A percentile compares a stretch with the other conserved stretches of the same genome.
Evolutionary conservation across 1,139 yeast species (phyloP).

Genomic region (Casaregolazyma lundiana): DNA sequence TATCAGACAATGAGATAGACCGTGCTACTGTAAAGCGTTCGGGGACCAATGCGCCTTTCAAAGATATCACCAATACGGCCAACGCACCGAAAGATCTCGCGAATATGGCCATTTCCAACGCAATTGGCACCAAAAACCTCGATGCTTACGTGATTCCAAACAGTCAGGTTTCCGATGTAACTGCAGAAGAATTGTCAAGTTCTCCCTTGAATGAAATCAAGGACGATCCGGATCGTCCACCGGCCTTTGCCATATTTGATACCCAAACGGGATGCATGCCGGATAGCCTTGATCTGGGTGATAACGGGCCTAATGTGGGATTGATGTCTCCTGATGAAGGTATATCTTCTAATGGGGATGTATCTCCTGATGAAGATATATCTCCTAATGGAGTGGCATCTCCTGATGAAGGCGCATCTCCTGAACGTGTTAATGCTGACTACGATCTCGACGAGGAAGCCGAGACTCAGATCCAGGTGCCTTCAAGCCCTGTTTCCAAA

Average conservation of each 20-base stretch:
- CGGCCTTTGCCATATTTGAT: neutral
- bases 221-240: constrained; percentile 3
- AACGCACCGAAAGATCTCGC: neutral
- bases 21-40: neutral
- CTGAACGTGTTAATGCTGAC: neutral
- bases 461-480: constrained; percentile 4
- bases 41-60: neutral
- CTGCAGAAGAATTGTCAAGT: constrained; percentile 8
- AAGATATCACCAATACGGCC: constrained; percentile 4
- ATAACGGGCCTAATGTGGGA: constrained; percentile 1
- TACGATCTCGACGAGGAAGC: constrained; percentile 5
- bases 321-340: neutral
- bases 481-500: constrained; percentile 1
- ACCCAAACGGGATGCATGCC: constrained; percentile 4
- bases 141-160: constrained; percentile 1
- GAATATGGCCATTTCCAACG: neutral
- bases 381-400: no score
- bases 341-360: no score
- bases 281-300: constrained; percentile 8
- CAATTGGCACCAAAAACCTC: neutral
- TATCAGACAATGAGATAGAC: neutral
- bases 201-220: constrained; percentile 7
- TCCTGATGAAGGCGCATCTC: no score
- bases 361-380: no score
- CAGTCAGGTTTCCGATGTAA: constrained; percentile 6